A percentile compares a stretch with the other conserved stretches of the same genome.
Conservation (phyloP, 2,329 filamentous ascomycete genomes). For the Alternaria infectoria region DNA sequence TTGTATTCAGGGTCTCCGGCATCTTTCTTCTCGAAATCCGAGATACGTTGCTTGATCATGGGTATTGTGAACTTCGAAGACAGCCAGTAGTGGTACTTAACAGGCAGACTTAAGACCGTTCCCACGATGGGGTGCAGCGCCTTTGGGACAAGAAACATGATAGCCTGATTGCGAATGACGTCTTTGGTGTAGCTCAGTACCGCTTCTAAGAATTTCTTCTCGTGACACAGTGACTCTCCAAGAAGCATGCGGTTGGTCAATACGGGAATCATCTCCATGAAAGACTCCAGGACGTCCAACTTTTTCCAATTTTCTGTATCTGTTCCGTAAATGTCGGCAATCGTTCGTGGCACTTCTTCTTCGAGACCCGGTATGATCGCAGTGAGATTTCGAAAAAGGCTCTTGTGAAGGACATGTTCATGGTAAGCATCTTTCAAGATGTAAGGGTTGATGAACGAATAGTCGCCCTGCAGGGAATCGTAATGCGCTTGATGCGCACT, state of each 20-base stretch:
- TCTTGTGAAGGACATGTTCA: slow-evolving; percentile 50
- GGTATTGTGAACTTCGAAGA: slow-evolving; percentile 54
- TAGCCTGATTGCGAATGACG: slow-evolving; percentile 45
- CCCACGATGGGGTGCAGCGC: slow-evolving; percentile 60
- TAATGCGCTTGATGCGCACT: slow-evolving; percentile 47
- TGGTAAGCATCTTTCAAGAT: slow-evolving; percentile 51
- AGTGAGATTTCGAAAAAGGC: slow-evolving; percentile 50
- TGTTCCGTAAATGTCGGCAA: slow-evolving; percentile 46
- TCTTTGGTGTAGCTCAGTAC: slow-evolving; percentile 60
- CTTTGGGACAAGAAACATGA: slow-evolving; percentile 56
- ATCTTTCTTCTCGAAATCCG: slow-evolving; percentile 53
- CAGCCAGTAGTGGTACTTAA: slow-evolving; percentile 57
- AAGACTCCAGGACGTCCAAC: slow-evolving; percentile 44
- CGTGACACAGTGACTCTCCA: slow-evolving; percentile 53
- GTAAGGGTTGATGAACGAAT: slow-evolving; percentile 45
- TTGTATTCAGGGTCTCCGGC: slow-evolving; percentile 52
- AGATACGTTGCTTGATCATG: slow-evolving; percentile 58
- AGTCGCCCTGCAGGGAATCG: slow-evolving; percentile 48
- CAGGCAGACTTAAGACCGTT: slow-evolving; percentile 53
- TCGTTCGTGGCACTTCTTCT: slow-evolving; percentile 45
- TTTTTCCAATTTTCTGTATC: slow-evolving; percentile 48
- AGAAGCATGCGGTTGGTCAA: slow-evolving; percentile 55
- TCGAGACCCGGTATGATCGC: slow-evolving; percentile 45
- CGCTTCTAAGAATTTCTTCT: slow-evolving; percentile 55
- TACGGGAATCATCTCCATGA: slow-evolving; percentile 49